Evolutionary conservation across 1,284 basidiomycete species (phyloP), one percentile per base, ranked within the genome.

Genomic region (Tetrapyrgos nigripes): DNA sequence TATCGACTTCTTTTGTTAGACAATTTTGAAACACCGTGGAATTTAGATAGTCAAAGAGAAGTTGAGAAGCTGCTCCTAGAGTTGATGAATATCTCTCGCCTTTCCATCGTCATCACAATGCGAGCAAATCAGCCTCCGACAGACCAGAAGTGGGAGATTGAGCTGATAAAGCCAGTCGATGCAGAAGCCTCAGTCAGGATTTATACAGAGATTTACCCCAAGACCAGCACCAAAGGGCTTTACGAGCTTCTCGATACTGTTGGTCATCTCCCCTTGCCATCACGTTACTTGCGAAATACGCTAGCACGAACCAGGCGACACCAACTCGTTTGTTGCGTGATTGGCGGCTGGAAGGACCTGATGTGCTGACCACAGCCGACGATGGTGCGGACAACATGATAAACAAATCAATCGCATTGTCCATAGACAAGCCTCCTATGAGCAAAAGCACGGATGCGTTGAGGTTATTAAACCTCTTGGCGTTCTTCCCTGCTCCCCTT

Each of bases 401-500:
- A 40, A 26, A 11, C 21, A n/a, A 28, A n/a, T 21, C 29, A 29
- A 52, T 68, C 33, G 33, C 55, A 19, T 43, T 66, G 1, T 68
- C 67, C 2, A 47, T 68, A 17, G 31, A 63, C 23, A 61, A 59
- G 27, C 52, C 53, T 46, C 27, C 26, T 23, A 31, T 55, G n/a
- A 27, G 49, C 53, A 17, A 56, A 65, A 33, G 31, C 47, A 4
- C 29, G 51, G 19, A 64, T 66, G 0, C 11, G 43, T 2, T 59
- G 28, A 35, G 19, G 5, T 60, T 70, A 23, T 64, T 70, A 10
- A 53, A 55, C 26, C 49, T 62, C n/a, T 56, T 70, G 29, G 67
- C 68, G 8, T 54, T 70, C 43, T 62, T 70, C 2, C 68, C 68
- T n/a, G 67, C 64, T 19, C 66, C 67, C n/a, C 63, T 65, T 3